Conservation (phyloP, 768 basidiomycete genomes). For the Piloderma croceum region DNA sequence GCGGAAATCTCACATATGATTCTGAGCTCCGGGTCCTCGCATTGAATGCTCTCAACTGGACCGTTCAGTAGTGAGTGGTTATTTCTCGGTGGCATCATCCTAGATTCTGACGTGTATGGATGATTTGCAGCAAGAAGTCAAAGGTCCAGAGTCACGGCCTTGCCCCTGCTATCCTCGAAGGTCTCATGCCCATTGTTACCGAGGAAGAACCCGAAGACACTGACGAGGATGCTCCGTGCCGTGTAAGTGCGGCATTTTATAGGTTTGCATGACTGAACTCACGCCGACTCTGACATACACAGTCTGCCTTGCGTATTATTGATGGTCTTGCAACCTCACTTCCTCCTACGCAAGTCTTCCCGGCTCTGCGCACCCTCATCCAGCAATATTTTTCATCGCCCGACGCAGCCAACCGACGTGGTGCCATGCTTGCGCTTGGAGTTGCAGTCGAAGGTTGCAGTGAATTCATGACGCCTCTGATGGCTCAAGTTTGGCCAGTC, state of each 20-base stretch:
- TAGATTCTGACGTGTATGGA: background rate
- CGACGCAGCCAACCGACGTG: slow-evolving; percentile 76
- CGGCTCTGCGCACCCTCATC: slow-evolving; percentile 77
- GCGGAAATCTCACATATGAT: slow-evolving; percentile 71
- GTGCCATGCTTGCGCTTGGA: slow-evolving; percentile 92
- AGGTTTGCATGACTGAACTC: slow-evolving; percentile 1
- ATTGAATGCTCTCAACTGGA: slow-evolving; percentile 93
- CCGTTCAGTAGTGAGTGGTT: slow-evolving; percentile 79
- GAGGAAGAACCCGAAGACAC: slow-evolving; percentile 91
- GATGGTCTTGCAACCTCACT: slow-evolving; percentile 89
- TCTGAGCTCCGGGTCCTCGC: slow-evolving; percentile 81
- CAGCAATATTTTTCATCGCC: slow-evolving; percentile 78
- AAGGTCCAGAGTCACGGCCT: slow-evolving; percentile 86
- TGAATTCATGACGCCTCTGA: slow-evolving; percentile 94
- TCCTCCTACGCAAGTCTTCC: slow-evolving; percentile 95
- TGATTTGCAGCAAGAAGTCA: slow-evolving; percentile 76
- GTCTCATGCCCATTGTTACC: slow-evolving; percentile 89
- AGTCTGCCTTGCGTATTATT: slow-evolving; percentile 93
- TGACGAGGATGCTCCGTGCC: slow-evolving; percentile 90
- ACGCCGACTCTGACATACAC: slow-evolving; percentile 4
- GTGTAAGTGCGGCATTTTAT: slow-evolving; percentile 47
- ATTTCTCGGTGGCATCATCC: background rate
- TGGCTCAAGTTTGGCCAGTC: slow-evolving; percentile 89
- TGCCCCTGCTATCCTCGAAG: slow-evolving; percentile 80
- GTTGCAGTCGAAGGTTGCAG: slow-evolving; percentile 96